A percentile compares a stretch with the other conserved stretches of the same genome.
Evolutionary conservation across 2,329 filamentous ascomycete species (phyloP).

Genomic region (Nigrospora osmanthi): DNA sequence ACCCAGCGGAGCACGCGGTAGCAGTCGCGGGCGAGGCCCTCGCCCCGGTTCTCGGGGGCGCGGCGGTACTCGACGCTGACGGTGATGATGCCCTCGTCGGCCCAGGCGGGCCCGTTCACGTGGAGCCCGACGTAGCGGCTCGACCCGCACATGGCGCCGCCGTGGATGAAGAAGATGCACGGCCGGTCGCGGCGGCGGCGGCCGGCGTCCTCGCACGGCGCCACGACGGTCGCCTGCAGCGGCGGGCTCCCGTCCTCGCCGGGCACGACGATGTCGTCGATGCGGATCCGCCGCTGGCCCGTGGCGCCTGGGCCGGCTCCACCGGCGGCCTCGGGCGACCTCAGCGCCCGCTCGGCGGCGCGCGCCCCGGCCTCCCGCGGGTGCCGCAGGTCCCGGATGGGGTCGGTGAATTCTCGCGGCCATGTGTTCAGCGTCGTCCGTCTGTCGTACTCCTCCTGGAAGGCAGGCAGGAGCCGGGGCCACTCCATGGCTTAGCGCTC

Average conservation of each 20-base stretch:
- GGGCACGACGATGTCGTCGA: constrained; percentile 5
- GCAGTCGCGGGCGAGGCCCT: constrained; percentile 24
- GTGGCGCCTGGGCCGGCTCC: background rate
- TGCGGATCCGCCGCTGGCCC: background rate
- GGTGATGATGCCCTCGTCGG: constrained; percentile 18
- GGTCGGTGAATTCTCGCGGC: background rate
- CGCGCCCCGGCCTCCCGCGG: background rate
- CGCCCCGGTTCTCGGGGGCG: constrained; percentile 20
- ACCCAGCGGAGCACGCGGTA: constrained; percentile 27
- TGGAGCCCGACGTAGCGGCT: constrained; percentile 22
- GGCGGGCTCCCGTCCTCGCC: constrained; percentile 12
- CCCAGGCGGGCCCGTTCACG: constrained; percentile 19
- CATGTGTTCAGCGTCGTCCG: background rate
- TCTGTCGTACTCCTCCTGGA: background rate
- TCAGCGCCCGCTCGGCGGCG: background rate
- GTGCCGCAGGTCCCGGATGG: background rate
- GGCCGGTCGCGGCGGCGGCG: constrained; percentile 6
- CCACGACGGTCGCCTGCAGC: constrained; percentile 9
- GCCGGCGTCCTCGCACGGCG: constrained; percentile 4
- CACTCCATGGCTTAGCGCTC: background rate
- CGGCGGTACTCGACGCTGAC: constrained; percentile 23
- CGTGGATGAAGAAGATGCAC: constrained; percentile 23
- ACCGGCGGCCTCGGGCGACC: background rate
- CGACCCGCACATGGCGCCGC: constrained; percentile 20
- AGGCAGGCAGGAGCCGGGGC: background rate